Evolutionary conservation across 2,329 filamentous ascomycete species (phyloP).

Genomic region (Aspergillus piperis): DNA sequence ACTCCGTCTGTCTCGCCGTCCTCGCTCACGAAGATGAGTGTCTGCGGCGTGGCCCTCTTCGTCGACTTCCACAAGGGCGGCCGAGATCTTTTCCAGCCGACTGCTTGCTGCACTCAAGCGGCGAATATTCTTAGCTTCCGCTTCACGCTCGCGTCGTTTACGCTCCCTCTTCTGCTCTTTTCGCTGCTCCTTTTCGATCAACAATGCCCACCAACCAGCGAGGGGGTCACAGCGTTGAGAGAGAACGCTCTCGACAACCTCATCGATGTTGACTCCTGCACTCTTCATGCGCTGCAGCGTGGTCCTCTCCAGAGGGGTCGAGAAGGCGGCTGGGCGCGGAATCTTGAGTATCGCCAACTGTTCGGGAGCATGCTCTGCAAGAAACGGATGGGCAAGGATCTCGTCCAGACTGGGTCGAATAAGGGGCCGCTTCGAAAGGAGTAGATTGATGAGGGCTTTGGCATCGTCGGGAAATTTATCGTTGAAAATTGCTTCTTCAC

Average conservation of each 20-base stretch:
- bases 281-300: constrained; percentile 89
- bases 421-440: constrained; percentile 90
- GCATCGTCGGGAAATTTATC: constrained; percentile 77
- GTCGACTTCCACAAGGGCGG: constrained; percentile 74
- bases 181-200: constrained; percentile 91
- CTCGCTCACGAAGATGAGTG: constrained; percentile 67
- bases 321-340: constrained; percentile 77
- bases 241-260: constrained; percentile 90
- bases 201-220: constrained; percentile 92
- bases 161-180: constrained; percentile 79
- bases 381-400: constrained; percentile 83
- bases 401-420: constrained; percentile 79
- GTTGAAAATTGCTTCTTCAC: constrained; percentile 81
- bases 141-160: constrained; percentile 82
- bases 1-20: constrained; percentile 75
- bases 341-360: constrained; percentile 88
- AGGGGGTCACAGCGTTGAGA: constrained; percentile 86
- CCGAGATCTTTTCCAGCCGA: constrained; percentile 76
- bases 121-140: constrained; percentile 74
- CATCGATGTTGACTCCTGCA: constrained; percentile 90
- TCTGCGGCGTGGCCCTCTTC: constrained; percentile 64
- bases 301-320: constrained; percentile 83
- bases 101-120: constrained; percentile 88
- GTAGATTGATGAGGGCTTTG: constrained; percentile 69
- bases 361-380: constrained; percentile 80